Evolutionary conservation across 78 protist species (phyloP).

Genomic region (Mastigamoeba balamuthi): DNA sequence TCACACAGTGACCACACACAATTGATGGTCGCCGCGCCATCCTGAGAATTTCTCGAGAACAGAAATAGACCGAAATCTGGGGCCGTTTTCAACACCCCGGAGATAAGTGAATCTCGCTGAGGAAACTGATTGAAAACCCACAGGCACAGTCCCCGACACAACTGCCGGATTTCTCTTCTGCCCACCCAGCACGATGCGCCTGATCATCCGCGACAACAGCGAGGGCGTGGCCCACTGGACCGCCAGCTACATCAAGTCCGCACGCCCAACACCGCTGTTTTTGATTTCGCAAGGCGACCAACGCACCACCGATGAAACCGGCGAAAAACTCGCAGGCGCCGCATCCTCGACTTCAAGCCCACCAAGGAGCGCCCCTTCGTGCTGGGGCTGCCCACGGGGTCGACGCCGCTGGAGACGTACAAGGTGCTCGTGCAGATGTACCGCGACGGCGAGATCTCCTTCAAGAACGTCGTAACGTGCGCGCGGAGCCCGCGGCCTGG

Average conservation of each 20-base stretch:
- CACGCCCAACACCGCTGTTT: background rate
- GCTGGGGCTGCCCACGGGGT: conserved; percentile 73
- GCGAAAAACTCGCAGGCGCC: background rate
- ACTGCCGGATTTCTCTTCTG: no score
- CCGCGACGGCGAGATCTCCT: conserved; percentile 46
- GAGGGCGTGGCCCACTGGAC: conserved; percentile 28
- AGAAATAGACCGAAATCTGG: no score
- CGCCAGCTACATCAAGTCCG: conserved; percentile 32
- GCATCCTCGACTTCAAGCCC: conserved; percentile 36
- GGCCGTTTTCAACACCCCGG: no score
- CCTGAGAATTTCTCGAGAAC: no score
- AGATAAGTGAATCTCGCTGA: no score
- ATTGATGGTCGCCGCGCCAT: no score
- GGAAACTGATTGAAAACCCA: no score
- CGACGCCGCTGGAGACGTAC: conserved; percentile 56
- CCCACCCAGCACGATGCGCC: conserved; percentile 60
- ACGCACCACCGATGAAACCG: background rate
- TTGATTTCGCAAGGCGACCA: background rate
- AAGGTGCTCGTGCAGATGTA: conserved; percentile 36
- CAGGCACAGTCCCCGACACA: no score
- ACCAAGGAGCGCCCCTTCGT: conserved; percentile 32
- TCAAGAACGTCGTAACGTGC: conserved; percentile 56
- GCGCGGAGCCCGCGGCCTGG: no score
- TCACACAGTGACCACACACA: no score
- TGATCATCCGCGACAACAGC: conserved; percentile 27